Conservation (phyloP, 768 basidiomycete species). For the Tubosaeta sp. region DNA sequence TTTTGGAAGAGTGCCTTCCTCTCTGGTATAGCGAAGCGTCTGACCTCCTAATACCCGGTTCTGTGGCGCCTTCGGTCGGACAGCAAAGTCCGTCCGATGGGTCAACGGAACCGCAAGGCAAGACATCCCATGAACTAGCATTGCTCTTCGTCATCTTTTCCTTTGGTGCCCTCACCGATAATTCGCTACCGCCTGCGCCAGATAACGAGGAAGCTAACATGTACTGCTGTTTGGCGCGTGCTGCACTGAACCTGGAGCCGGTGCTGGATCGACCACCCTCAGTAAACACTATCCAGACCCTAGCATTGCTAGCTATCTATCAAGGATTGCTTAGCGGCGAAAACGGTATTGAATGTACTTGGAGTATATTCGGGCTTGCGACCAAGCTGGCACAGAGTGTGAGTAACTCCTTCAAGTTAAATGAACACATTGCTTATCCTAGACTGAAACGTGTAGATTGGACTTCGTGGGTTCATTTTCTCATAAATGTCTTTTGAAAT, state of each 20-base stretch:
- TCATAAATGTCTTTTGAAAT: slow-evolving; percentile 7
- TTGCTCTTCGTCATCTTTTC: slow-evolving; percentile 59
- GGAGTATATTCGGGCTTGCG: slow-evolving; percentile 62
- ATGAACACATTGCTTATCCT: slow-evolving; percentile 1
- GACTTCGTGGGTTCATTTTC: slow-evolving; percentile 50
- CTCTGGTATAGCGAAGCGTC: slow-evolving; percentile 56
- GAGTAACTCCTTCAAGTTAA: slow-evolving; percentile 25
- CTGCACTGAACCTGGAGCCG: slow-evolving; percentile 61
- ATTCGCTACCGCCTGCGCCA: slow-evolving; percentile 46
- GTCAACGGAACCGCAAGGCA: slow-evolving; percentile 12
- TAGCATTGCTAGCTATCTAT: slow-evolving; percentile 67
- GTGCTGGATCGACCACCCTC: slow-evolving; percentile 67
- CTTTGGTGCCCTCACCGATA: slow-evolving; percentile 58
- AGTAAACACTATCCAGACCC: slow-evolving; percentile 64
- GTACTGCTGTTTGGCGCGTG: slow-evolving; percentile 59
- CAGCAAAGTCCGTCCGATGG: slow-evolving; percentile 3
- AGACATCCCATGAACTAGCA: slow-evolving; percentile 56
- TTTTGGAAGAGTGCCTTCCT: slow-evolving; percentile 63
- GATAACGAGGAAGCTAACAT: slow-evolving; percentile 50
- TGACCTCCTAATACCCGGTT: slow-evolving; percentile 22
- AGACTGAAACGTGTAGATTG: slow-evolving; percentile 41
- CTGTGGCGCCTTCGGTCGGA: slow-evolving; percentile 20
- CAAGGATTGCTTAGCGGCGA: slow-evolving; percentile 64
- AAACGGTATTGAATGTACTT: slow-evolving; percentile 65
- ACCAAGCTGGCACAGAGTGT: slow-evolving; percentile 68